Conservation (phyloP, 2,329 filamentous ascomycete species). For the Cadophora gregata region DNA sequence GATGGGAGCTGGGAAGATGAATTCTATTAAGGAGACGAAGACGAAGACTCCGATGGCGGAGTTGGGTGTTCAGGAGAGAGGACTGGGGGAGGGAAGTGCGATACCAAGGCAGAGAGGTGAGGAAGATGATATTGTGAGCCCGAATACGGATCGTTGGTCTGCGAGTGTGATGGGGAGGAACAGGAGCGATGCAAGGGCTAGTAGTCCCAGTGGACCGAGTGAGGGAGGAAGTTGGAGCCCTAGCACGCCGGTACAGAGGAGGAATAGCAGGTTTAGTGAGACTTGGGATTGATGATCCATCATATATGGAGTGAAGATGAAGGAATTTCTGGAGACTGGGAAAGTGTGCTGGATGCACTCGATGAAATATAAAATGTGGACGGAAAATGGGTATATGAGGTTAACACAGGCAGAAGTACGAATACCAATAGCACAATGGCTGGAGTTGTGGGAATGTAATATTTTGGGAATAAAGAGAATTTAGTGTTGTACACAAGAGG, state of each 20-base stretch:
- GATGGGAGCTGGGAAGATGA: conserved; percentile 21
- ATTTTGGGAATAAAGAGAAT: too few species aligned
- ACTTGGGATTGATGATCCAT: background rate
- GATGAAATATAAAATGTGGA: too few species aligned
- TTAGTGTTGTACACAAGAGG: too few species aligned
- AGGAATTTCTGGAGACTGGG: background rate
- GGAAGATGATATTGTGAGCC: conserved; percentile 28
- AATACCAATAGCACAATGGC: too few species aligned
- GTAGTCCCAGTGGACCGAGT: conserved; percentile 25
- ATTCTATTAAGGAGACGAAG: conserved; percentile 20
- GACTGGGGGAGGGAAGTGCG: conserved; percentile 20
- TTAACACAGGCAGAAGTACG: too few species aligned
- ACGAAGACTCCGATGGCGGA: conserved; percentile 26
- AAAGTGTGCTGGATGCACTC: background rate
- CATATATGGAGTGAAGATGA: background rate
- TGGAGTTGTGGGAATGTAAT: background rate
- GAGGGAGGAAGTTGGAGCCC: conserved; percentile 29
- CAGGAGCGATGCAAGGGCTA: conserved; percentile 17
- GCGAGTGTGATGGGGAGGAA: conserved; percentile 34
- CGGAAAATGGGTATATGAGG: too few species aligned
- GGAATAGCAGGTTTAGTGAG: conserved; percentile 36
- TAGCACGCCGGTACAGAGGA: conserved; percentile 26
- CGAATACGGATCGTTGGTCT: conserved; percentile 40
- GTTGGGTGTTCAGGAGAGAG: conserved; percentile 24
- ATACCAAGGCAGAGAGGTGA: background rate